A percentile compares a stretch with the other conserved stretches of the same genome.
These are phyloP conservation scores for Dothideomycetidae sp. DNA, from an alignment of 2,329 filamentous ascomycete species.

Conservation along the genomic window DNA sequence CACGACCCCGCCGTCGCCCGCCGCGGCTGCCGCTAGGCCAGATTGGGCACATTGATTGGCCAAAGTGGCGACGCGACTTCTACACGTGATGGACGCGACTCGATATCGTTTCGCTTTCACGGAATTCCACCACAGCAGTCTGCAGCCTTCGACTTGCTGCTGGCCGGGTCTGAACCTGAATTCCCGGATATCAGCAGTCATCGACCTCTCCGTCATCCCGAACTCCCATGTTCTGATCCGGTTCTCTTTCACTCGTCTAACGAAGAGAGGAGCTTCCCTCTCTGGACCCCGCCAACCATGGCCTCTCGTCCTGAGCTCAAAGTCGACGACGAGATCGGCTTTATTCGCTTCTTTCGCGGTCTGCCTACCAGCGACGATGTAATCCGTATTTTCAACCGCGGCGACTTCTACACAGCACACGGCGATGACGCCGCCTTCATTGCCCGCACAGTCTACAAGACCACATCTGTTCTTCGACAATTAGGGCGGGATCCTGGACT, in stretches of 20 bases:
- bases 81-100: constrained; percentile 1
- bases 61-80: constrained; percentile 2
- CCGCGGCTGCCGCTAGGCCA: too few species aligned
- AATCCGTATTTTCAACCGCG: constrained; percentile 81
- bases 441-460: constrained; percentile 80
- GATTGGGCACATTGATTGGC: too few species aligned
- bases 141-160: too few species aligned
- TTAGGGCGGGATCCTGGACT: constrained; percentile 75
- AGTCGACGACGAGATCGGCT: constrained; percentile 91
- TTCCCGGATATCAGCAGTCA: too few species aligned
- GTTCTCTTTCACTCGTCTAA: too few species aligned
- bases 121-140: too few species aligned
- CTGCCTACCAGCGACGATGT: constrained; percentile 57
- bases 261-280: too few species aligned
- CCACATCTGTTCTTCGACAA: constrained; percentile 84
- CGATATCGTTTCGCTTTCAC: background rate
- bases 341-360: constrained; percentile 93
- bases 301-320: constrained; percentile 43
- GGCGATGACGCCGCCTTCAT: constrained; percentile 75
- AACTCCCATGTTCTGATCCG: too few species aligned
- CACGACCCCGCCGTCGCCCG: too few species aligned
- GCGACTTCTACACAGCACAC: constrained; percentile 93
- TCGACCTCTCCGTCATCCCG: too few species aligned
- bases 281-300: too few species aligned
- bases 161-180: too few species aligned